Percentiles rank a stretch among this genome's conserved stretches.
Conservation (phyloP, 2,329 filamentous ascomycete genomes). For the Emmonsia crescens region DNA sequence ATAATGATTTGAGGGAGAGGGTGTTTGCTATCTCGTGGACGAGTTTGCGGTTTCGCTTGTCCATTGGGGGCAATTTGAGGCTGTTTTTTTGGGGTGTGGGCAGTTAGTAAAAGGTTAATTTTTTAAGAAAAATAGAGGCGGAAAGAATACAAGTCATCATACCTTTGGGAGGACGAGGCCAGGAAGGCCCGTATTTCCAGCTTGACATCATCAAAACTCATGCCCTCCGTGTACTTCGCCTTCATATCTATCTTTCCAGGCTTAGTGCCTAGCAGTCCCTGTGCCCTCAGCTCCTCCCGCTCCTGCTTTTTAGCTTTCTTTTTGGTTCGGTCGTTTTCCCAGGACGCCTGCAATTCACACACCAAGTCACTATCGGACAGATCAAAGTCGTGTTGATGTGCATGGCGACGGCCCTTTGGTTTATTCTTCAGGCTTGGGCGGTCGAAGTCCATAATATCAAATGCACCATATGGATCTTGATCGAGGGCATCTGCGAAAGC, state of each 20-base stretch:
- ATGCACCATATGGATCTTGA: constrained; percentile 53
- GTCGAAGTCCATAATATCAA: constrained; percentile 79
- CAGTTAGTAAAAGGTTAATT: background rate
- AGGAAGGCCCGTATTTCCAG: constrained; percentile 65
- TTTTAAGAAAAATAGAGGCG: background rate
- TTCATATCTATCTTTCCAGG: constrained; percentile 49
- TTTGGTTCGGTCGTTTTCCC: constrained; percentile 57
- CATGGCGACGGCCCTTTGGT: constrained; percentile 47
- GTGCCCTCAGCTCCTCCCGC: constrained; percentile 56
- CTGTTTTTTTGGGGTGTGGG: constrained; percentile 38
- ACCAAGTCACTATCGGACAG: constrained; percentile 59
- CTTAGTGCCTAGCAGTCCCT: constrained; percentile 53
- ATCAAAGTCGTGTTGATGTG: constrained; percentile 41
- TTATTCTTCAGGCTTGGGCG: constrained; percentile 56
- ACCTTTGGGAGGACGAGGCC: constrained; percentile 52
- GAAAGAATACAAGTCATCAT: constrained; percentile 23
- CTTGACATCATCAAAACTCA: constrained; percentile 59
- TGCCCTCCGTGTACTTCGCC: constrained; percentile 61
- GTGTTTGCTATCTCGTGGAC: constrained; percentile 68
- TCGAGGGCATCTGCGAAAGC: constrained; percentile 49
- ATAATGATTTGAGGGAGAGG: constrained; percentile 75
- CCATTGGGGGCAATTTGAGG: constrained; percentile 71
- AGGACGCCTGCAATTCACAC: constrained; percentile 46
- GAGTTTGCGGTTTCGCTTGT: constrained; percentile 61
- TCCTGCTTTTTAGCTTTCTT: constrained; percentile 61